Evolutionary conservation across 2,329 filamentous ascomycete species (phyloP), one percentile per base, ranked within the genome.

Genomic region (Metarhizium robertsii): DNA sequence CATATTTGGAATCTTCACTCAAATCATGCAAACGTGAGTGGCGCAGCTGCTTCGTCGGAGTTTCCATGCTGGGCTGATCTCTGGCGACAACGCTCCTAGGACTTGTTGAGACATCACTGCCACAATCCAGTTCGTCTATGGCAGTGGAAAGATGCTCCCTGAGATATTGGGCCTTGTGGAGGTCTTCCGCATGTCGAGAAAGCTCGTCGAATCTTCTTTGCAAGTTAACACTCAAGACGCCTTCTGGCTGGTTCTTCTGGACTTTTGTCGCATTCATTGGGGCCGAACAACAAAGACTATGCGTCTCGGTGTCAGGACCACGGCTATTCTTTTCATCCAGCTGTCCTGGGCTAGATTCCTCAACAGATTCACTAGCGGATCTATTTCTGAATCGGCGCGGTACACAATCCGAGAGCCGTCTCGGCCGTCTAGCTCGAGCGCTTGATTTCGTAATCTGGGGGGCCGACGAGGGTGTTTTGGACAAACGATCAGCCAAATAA

Each of bases 151-250:
- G 60, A 48, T 72, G 68, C 48, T 71, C 66, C 48, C 67, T 61
- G 55, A 69, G 68, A 56, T 72, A 70, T 34, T 66, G 64, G 18
- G 65, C 60, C 50, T 63, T 63, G 52, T 71, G 64, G 5, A 74
- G 64, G 29, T 68, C 66, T 43, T 69, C 59, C 7, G 67, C 65
- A 57, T 72, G 66, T 3, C 66, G 66, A 52, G 68, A 66, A 2
- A 70, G 58, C 45, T 64, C 59, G 52, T 67, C 62, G 48, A 71
- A 65, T 45, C 66, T 58, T 18, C 25, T 36, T 13, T 48, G 55
- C 11, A 58, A n/a, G 16, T 29, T 64, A 54, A 61, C 55, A 36
- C 63, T 56, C n/a, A 65, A 29, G 5, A 53, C 57, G 40, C 53
- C 56, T 13, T 53, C 50, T 38, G n/a, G 40, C 30, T 20, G 10